These are phyloP conservation scores for Pelagophyceae sp. DNA, from an alignment of 352 stramenopile species.

Conservation along the genomic window DNA sequence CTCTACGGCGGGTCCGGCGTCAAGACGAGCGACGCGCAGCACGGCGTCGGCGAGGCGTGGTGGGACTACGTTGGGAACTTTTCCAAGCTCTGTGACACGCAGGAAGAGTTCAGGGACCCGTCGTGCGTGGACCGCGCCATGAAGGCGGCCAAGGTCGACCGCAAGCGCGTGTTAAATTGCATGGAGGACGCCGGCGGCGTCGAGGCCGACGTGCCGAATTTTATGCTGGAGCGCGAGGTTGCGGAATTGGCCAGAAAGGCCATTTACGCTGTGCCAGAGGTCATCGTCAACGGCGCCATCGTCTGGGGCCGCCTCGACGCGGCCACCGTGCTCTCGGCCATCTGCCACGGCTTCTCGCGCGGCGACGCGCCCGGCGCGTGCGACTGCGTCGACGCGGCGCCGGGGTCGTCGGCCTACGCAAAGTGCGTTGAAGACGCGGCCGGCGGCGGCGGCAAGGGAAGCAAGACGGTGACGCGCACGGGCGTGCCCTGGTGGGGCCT, in stretches of 20 bases:
- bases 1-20: conserved; percentile 49
- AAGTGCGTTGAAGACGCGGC: background rate
- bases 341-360: conserved; percentile 58
- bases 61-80: conserved; percentile 90
- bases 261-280: conserved; percentile 61
- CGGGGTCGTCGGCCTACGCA: background rate
- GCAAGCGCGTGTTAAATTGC: conserved; percentile 72
- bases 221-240: conserved; percentile 72
- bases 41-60: conserved; percentile 75
- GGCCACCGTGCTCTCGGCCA: conserved; percentile 53
- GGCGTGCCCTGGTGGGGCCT: conserved; percentile 1
- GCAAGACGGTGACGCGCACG: background rate
- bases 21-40: conserved; percentile 42
- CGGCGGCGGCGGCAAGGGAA: background rate
- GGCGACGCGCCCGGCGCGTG: conserved; percentile 52
- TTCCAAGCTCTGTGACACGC: conserved; percentile 59
- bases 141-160: conserved; percentile 70
- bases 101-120: conserved; percentile 63
- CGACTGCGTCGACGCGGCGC: background rate
- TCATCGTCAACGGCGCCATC: conserved; percentile 87
- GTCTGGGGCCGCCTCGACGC: conserved; percentile 76
- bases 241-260: background rate
- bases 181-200: conserved; percentile 79
- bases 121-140: conserved; percentile 76
- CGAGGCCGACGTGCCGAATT: conserved; percentile 69